phyloP scores from a whole-genome alignment of 495 filamentous ascomycete genomes.

The Tuber brumale region DNA sequence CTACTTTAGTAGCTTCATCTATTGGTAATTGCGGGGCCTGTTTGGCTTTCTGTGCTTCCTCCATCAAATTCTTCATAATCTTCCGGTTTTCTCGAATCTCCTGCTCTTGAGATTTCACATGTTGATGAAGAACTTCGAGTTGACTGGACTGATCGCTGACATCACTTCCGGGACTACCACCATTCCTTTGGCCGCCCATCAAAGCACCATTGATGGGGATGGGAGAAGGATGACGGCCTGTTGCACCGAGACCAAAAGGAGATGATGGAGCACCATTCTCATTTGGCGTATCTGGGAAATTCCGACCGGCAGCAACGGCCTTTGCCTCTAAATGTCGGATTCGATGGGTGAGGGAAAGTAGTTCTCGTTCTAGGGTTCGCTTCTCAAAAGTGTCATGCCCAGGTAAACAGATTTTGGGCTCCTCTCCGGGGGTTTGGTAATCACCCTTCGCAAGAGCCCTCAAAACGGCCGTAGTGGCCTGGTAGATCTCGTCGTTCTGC shows the following conservation, averaged over 20 bases:
- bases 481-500: slow-evolving; percentile 40
- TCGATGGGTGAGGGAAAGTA: slow-evolving; percentile 46
- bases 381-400: slow-evolving; percentile 49
- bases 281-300: slow-evolving; percentile 40
- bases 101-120: slow-evolving; percentile 50
- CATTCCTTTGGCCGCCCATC: slow-evolving; percentile 32
- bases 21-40: slow-evolving; percentile 54
- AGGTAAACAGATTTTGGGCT: slow-evolving; percentile 44
- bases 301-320: slow-evolving; percentile 43
- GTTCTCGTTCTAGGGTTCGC: slow-evolving; percentile 46
- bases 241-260: slow-evolving; percentile 38
- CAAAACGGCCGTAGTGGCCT: slow-evolving; percentile 39
- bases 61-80: slow-evolving; percentile 49
- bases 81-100: slow-evolving; percentile 45
- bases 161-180: slow-evolving; percentile 39
- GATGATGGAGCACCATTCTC: slow-evolving; percentile 41
- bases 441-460: slow-evolving; percentile 39
- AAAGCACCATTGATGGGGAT: slow-evolving; percentile 36
- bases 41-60: slow-evolving; percentile 57
- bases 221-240: slow-evolving; percentile 39
- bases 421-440: slow-evolving; percentile 27
- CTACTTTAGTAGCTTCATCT: slow-evolving; percentile 53
- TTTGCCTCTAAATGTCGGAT: slow-evolving; percentile 48
- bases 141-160: slow-evolving; percentile 44
- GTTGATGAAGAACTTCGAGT: slow-evolving; percentile 47